Conservation (phyloP, 768 basidiomycete genomes). For the Rhodotorula paludigena region DNA sequence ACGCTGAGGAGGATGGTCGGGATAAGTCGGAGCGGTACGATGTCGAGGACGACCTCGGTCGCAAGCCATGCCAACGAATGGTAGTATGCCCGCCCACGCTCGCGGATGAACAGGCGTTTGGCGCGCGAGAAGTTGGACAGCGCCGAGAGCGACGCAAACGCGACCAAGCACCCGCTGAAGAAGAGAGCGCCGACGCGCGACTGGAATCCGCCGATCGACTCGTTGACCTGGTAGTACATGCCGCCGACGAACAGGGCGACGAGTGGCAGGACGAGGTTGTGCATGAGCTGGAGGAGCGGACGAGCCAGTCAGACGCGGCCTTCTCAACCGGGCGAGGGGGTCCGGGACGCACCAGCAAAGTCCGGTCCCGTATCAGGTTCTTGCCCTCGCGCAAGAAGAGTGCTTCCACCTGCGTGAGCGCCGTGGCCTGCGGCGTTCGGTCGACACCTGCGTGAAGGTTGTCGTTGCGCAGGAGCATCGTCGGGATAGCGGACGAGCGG, state of each 20-base stretch:
- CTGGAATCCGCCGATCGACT: constrained; percentile 36
- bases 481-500: background rate
- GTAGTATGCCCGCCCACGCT: constrained; percentile 78
- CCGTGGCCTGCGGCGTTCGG: constrained; percentile 61
- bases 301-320: background rate
- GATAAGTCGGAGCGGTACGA: constrained; percentile 78
- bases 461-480: constrained; percentile 9
- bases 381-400: constrained; percentile 81
- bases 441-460: constrained; percentile 8
- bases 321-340: too few species aligned
- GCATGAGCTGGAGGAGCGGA: constrained; percentile 56
- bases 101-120: constrained; percentile 80
- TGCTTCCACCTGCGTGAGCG: constrained; percentile 81
- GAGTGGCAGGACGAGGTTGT: constrained; percentile 63
- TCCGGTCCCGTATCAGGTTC: constrained; percentile 58
- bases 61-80: constrained; percentile 87
- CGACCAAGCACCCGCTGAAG: constrained; percentile 86
- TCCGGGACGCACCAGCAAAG: constrained; percentile 30
- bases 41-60: constrained; percentile 81
- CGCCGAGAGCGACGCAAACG: constrained; percentile 85
- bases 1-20: constrained; percentile 82
- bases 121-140: constrained; percentile 80
- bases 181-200: constrained; percentile 88
- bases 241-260: constrained; percentile 87
- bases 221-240: constrained; percentile 58